A percentile compares a stretch with the other conserved stretches of the same genome.
phyloP scores from a whole-genome alignment of 1,284 basidiomycete species.

The Coniophora puteana region DNA sequence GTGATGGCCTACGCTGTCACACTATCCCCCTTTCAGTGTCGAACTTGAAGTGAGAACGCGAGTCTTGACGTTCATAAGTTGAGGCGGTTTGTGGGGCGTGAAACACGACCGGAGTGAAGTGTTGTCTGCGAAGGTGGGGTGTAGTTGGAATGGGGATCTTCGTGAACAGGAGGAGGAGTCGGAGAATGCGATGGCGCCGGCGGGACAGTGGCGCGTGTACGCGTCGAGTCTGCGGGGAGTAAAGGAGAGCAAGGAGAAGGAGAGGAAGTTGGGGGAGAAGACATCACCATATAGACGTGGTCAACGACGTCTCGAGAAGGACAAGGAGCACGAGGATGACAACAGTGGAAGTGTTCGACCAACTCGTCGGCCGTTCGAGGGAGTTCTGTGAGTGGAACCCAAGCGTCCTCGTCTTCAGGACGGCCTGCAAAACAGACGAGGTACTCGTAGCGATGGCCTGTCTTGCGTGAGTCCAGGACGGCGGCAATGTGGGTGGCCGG shows the following conservation, averaged over 20 bases:
- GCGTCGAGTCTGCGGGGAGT: too few relatives aligned
- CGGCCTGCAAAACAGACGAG: slow-evolving; percentile 23
- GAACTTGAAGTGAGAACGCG: neutral
- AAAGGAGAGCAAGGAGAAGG: slow-evolving; percentile 1
- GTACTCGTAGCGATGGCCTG: slow-evolving; percentile 30
- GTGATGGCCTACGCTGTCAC: too few relatives aligned
- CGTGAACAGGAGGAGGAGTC: slow-evolving; percentile 8
- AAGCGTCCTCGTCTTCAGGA: slow-evolving; percentile 23
- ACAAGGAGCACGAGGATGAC: slow-evolving; percentile 24
- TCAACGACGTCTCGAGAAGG: slow-evolving; percentile 16
- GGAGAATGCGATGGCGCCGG: slow-evolving; percentile 2
- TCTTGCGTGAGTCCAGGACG: slow-evolving; percentile 24
- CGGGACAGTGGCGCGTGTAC: too few relatives aligned
- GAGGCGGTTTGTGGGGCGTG: slow-evolving; percentile 11
- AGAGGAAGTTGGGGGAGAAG: slow-evolving; percentile 3
- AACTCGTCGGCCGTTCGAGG: slow-evolving; percentile 24
- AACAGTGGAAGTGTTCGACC: slow-evolving; percentile 29
- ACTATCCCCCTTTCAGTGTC: slow-evolving; percentile 13
- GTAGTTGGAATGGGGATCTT: slow-evolving; percentile 13
- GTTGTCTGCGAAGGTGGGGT: slow-evolving; percentile 18
- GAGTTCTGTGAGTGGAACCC: slow-evolving; percentile 30
- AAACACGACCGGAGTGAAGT: slow-evolving; percentile 18
- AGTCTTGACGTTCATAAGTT: slow-evolving; percentile 7
- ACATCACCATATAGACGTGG: neutral
- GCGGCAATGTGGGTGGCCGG: slow-evolving; percentile 15